These are phyloP conservation scores for Colletotrichum costaricense DNA, from an alignment of 2,329 filamentous ascomycete genomes.

Conservation along the genomic window DNA sequence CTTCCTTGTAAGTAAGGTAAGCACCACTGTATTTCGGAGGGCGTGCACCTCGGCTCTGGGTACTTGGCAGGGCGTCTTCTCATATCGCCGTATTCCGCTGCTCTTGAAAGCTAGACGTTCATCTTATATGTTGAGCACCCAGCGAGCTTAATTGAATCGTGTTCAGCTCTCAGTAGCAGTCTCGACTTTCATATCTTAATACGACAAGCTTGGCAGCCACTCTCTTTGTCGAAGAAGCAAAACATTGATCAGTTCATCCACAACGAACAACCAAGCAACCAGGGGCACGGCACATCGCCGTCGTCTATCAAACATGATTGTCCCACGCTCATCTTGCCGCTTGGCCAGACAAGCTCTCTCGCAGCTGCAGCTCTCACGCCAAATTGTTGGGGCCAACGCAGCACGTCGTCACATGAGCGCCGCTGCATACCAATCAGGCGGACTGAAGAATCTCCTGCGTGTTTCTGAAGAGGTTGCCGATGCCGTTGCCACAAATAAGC, in stretches of 20 bases:
- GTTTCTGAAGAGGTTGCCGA: slow-evolving; percentile 86
- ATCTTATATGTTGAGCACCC: neutral
- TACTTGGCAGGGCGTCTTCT: neutral
- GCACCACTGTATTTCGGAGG: neutral
- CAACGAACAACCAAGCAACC: neutral
- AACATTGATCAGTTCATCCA: neutral
- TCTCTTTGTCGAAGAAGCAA: neutral
- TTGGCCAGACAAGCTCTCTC: slow-evolving; percentile 28
- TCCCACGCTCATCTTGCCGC: slow-evolving; percentile 26
- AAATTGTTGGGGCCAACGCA: neutral
- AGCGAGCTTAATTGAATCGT: neutral
- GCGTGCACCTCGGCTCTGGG: slow-evolving; percentile 19
- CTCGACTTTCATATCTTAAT: neutral
- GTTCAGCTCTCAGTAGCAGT: neutral
- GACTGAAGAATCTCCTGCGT: slow-evolving; percentile 64
- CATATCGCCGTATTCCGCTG: neutral
- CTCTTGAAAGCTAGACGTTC: neutral
- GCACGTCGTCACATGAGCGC: slow-evolving; percentile 29
- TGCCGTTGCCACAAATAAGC: slow-evolving; percentile 78
- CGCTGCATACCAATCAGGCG: slow-evolving; percentile 35
- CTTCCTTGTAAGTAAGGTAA: slow-evolving; percentile 2
- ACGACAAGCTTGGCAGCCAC: neutral
- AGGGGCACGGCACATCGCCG: neutral
- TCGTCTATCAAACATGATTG: slow-evolving; percentile 17
- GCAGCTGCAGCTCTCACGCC: slow-evolving; percentile 1